Percentiles rank a stretch among this genome's conserved stretches.
phyloP scores from a whole-genome alignment of 2,329 filamentous ascomycete genomes.

The Arthrobotrys megalospora region DNA sequence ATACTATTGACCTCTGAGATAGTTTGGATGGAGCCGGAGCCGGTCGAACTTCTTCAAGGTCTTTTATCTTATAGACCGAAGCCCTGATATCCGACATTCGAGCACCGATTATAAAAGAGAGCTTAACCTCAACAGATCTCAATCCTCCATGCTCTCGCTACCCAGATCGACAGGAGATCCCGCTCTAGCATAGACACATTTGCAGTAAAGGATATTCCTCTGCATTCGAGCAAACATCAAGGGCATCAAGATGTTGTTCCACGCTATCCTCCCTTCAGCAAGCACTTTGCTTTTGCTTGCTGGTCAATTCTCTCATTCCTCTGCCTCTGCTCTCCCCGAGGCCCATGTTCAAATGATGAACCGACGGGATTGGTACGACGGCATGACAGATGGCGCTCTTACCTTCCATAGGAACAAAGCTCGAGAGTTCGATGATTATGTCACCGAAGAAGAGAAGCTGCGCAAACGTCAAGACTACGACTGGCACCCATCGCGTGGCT shows the following conservation, averaged over 20 bases:
- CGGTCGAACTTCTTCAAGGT: neutral
- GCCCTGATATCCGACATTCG: neutral
- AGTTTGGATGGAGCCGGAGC: neutral
- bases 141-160: neutral
- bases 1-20: neutral
- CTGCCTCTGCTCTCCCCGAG: conserved; percentile 1
- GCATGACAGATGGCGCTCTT: neutral
- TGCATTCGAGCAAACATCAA: conserved; percentile 24
- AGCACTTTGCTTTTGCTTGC: conserved; percentile 23
- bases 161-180: conserved; percentile 13
- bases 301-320: neutral
- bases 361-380: conserved; percentile 8
- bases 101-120: neutral
- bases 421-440: conserved; percentile 15
- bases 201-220: neutral
- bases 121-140: neutral
- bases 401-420: conserved; percentile 8
- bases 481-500: neutral
- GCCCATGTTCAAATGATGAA: conserved; percentile 16
- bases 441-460: neutral
- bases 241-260: conserved; percentile 6
- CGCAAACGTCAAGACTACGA: conserved; percentile 21
- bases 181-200: neutral
- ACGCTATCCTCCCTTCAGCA: conserved; percentile 20
- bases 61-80: neutral